A percentile compares a stretch with the other conserved stretches of the same genome.
phyloP scores from a whole-genome alignment of 768 basidiomycete species.

The Leccinum variicolor region DNA sequence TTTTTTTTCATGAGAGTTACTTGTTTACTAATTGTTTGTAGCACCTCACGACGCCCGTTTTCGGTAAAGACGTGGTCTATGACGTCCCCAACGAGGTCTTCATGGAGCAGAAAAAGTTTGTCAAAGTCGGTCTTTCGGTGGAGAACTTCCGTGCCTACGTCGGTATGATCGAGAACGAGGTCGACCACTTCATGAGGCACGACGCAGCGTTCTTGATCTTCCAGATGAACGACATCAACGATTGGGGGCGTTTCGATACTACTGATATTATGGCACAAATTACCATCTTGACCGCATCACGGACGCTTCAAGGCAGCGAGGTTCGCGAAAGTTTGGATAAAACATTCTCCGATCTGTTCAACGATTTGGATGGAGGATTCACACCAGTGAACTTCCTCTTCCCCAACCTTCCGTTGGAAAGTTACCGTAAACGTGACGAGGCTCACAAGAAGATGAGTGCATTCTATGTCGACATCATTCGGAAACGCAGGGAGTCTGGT shows the following conservation, averaged over 20 bases:
- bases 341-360: slow-evolving; percentile 78
- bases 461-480: slow-evolving; percentile 87
- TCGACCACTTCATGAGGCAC: slow-evolving; percentile 63
- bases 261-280: slow-evolving; percentile 78
- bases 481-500: slow-evolving; percentile 55
- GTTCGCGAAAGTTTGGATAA: slow-evolving; percentile 78
- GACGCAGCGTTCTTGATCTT: slow-evolving; percentile 62
- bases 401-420: slow-evolving; percentile 87
- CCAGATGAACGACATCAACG: slow-evolving; percentile 63
- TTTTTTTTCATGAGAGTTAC: neutral
- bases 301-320: slow-evolving; percentile 92
- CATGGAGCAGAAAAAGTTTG: slow-evolving; percentile 99
- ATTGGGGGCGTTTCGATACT: slow-evolving; percentile 78
- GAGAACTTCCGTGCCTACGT: slow-evolving; percentile 89
- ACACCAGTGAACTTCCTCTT: slow-evolving; percentile 95
- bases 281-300: slow-evolving; percentile 91
- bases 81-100: slow-evolving; percentile 94
- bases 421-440: slow-evolving; percentile 82
- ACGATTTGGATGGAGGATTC: slow-evolving; percentile 93
- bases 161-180: slow-evolving; percentile 75
- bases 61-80: slow-evolving; percentile 97
- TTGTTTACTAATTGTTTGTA: slow-evolving; percentile 28
- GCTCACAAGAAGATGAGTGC: slow-evolving; percentile 93
- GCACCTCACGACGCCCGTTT: slow-evolving; percentile 92
- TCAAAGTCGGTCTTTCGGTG: slow-evolving; percentile 91